Conservation (phyloP, 306 rosid genomes). For the Prunus salicina region DNA sequence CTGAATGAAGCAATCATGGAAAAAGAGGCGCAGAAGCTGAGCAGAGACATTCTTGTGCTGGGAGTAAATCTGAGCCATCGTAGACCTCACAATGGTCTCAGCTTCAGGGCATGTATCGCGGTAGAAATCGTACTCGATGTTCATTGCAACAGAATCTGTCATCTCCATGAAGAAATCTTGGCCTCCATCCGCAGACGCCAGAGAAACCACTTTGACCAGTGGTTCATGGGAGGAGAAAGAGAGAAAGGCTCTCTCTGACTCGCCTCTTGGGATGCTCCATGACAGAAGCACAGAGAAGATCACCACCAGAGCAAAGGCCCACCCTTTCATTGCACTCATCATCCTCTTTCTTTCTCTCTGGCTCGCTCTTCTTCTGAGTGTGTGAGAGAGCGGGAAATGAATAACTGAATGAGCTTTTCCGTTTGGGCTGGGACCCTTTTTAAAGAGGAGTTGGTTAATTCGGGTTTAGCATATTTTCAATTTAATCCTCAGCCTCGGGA, state of each 20-base stretch:
- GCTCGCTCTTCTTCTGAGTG: not conserved
- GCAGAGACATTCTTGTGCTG: slow-evolving; percentile 49
- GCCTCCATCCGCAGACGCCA: not conserved
- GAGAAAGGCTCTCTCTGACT: slow-evolving; percentile 13
- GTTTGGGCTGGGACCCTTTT: too few relatives aligned
- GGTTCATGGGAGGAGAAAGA: not conserved
- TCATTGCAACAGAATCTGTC: slow-evolving; percentile 17
- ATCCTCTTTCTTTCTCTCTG: not conserved
- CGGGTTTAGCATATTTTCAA: too few relatives aligned
- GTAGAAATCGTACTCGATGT: slow-evolving; percentile 60
- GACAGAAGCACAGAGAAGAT: slow-evolving; percentile 40
- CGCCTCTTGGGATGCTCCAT: slow-evolving; percentile 36
- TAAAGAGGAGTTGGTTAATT: too few relatives aligned
- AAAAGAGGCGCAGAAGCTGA: slow-evolving; percentile 76
- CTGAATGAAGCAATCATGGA: slow-evolving; percentile 80
- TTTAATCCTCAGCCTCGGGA: too few relatives aligned
- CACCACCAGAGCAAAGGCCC: slow-evolving; percentile 18
- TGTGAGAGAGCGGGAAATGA: not conserved
- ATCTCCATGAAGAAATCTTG: slow-evolving; percentile 19
- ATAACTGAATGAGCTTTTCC: too few relatives aligned
- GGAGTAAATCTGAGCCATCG: slow-evolving; percentile 46
- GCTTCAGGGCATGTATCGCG: slow-evolving; percentile 60
- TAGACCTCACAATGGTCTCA: slow-evolving; percentile 46
- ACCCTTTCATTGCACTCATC: not conserved
- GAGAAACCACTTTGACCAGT: not conserved